Percentiles rank a stretch among this genome's conserved stretches.
phyloP scores from a whole-genome alignment of 202 grass and related monocot genomes.

The Zoysia matrella region DNA sequence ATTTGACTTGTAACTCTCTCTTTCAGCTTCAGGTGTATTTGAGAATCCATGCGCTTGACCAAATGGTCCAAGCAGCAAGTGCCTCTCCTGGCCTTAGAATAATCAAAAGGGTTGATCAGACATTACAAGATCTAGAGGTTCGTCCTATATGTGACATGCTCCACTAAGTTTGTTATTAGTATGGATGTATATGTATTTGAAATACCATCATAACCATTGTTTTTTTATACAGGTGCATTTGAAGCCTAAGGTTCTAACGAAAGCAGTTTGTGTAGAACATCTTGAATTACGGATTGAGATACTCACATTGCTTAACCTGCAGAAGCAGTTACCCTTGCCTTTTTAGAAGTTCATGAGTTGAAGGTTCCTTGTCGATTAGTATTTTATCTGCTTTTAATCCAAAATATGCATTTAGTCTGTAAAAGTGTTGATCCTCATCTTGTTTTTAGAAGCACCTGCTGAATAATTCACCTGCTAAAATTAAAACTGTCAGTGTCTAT shows the following conservation, averaged over 20 bases:
- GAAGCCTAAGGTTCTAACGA: constrained; percentile 79
- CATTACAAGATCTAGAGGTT: constrained; percentile 37
- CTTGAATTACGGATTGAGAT: constrained; percentile 81
- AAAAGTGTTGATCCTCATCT: constrained; percentile 13
- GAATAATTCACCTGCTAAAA: background rate
- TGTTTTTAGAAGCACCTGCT: background rate
- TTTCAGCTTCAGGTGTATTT: constrained; percentile 93
- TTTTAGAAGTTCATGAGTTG: background rate
- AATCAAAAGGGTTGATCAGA: too few relatives aligned
- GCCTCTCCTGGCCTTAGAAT: too few relatives aligned
- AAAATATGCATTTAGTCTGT: constrained; percentile 19
- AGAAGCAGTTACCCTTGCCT: constrained; percentile 72
- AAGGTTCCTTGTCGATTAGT: constrained; percentile 1
- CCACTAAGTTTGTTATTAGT: background rate
- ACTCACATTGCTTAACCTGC: constrained; percentile 83
- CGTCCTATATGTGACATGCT: constrained; percentile 43
- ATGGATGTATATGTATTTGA: constrained; percentile 9
- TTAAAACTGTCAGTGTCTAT: background rate
- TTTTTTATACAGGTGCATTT: constrained; percentile 63
- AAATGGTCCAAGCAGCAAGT: too few relatives aligned
- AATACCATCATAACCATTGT: background rate
- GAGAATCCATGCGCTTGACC: constrained; percentile 74
- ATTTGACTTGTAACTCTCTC: constrained; percentile 26
- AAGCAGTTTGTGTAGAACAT: background rate
- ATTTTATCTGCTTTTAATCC: constrained; percentile 20